phyloP scores from a whole-genome alignment of 805 yeast species.

The Hanseniaspora taiwanica region DNA sequence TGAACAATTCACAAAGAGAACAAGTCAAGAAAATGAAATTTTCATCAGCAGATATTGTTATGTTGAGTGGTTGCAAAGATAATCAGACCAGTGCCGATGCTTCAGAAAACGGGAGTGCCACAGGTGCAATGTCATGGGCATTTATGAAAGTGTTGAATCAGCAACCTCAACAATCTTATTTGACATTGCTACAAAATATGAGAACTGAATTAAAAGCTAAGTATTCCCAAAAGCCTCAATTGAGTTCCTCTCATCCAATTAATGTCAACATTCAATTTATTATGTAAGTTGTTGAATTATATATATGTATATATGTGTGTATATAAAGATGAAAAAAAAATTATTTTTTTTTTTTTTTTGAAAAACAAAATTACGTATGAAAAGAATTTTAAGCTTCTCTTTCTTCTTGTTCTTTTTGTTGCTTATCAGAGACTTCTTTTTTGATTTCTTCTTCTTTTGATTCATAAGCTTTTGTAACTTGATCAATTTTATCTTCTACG shows the following conservation, averaged over 20 bases:
- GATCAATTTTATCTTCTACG: slow-evolving; percentile 66
- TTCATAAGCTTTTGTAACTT: slow-evolving; percentile 42
- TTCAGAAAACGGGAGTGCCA: slow-evolving; percentile 49
- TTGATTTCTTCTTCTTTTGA: slow-evolving; percentile 30
- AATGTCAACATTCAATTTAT: slow-evolving; percentile 44
- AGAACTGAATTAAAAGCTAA: slow-evolving; percentile 47
- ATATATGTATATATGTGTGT: too few species aligned
- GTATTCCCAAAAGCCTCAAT: slow-evolving; percentile 74
- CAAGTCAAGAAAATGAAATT: slow-evolving; percentile 41
- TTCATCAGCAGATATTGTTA: slow-evolving; percentile 65
- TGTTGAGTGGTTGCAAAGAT: slow-evolving; percentile 74
- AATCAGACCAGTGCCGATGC: slow-evolving; percentile 79
- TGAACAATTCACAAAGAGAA: slow-evolving; percentile 29
- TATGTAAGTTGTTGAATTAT: slow-evolving; percentile 16
- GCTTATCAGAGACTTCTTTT: neutral
- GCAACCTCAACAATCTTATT: slow-evolving; percentile 54
- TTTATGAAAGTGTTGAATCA: slow-evolving; percentile 49
- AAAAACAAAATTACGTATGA: neutral
- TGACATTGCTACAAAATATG: slow-evolving; percentile 58
- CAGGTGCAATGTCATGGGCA: slow-evolving; percentile 82
- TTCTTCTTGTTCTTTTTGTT: neutral
- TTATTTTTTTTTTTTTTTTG: too few species aligned
- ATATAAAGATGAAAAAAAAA: too few species aligned
- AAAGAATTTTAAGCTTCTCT: neutral
- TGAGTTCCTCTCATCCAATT: slow-evolving; percentile 71